These are phyloP conservation scores for Trebouxia gelatinosa DNA, from an alignment of 163 green algal species.

Conservation along the genomic window DNA sequence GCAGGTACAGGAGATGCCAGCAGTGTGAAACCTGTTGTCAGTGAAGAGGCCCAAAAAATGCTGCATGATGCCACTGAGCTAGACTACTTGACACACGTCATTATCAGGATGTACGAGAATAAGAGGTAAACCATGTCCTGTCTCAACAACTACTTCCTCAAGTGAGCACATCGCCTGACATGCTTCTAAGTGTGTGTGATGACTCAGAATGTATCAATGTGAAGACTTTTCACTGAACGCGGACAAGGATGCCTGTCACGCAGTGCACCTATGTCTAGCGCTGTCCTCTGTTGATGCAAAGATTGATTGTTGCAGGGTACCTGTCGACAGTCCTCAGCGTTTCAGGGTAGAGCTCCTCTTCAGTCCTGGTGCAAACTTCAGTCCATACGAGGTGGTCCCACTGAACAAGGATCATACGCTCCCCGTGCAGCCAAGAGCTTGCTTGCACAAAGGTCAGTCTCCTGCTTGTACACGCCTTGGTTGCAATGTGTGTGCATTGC, in stretches of 20 bases:
- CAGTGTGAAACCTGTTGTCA: conserved; percentile 37
- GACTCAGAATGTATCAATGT: no score
- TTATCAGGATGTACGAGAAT: conserved; percentile 94
- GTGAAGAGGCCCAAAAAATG: conserved; percentile 31
- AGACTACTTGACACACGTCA: conserved; percentile 95
- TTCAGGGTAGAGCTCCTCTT: conserved; percentile 88
- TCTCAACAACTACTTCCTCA: no score
- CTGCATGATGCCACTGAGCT: conserved; percentile 71
- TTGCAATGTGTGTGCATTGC: no score
- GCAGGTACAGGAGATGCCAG: conserved; percentile 15
- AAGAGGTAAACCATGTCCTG: conserved; percentile 57
- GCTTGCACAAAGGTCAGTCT: conserved; percentile 52
- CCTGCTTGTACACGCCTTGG: no score
- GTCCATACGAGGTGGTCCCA: conserved; percentile 56
- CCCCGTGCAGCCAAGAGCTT: conserved; percentile 51
- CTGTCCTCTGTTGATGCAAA: not conserved
- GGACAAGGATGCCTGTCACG: no score
- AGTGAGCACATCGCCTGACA: no score
- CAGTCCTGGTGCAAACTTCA: conserved; percentile 65
- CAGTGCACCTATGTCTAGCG: no score
- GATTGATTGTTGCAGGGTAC: conserved; percentile 50
- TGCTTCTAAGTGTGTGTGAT: no score
- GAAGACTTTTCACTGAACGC: no score
- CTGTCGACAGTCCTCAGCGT: conserved; percentile 61
- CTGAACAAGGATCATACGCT: conserved; percentile 68